phyloP scores from a whole-genome alignment of 1,284 basidiomycete species.

The Moniliella sp. region DNA sequence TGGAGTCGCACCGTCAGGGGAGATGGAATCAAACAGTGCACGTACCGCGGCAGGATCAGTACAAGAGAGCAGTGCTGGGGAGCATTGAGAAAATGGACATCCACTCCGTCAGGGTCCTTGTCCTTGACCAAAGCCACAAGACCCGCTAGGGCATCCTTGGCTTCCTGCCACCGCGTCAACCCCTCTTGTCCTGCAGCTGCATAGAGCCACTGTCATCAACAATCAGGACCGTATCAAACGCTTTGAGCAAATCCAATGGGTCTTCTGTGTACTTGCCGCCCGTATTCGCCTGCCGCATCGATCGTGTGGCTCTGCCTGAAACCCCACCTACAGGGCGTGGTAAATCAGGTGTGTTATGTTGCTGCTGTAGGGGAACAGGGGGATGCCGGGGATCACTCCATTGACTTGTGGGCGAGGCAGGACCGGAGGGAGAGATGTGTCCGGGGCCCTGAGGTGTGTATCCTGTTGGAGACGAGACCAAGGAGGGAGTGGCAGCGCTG shows the following conservation, averaged over 20 bases:
- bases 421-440: too few relatives aligned
- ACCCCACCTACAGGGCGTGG: too few relatives aligned
- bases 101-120: constrained; percentile 16
- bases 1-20: constrained; percentile 12
- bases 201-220: constrained; percentile 14
- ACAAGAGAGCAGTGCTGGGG: constrained; percentile 4
- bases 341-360: too few relatives aligned
- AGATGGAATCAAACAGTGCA: constrained; percentile 8
- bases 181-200: constrained; percentile 6
- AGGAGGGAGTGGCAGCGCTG: too few relatives aligned
- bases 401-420: too few relatives aligned
- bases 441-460: too few relatives aligned
- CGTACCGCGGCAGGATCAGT: constrained; percentile 4
- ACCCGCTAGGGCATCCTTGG: constrained; percentile 9
- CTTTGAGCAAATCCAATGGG: constrained; percentile 3
- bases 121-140: constrained; percentile 9
- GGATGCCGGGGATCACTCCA: too few relatives aligned
- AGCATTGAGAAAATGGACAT: constrained; percentile 15
- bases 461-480: too few relatives aligned
- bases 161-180: constrained; percentile 8
- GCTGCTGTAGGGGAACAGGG: too few relatives aligned
- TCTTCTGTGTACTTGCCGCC: too few relatives aligned
- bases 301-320: too few relatives aligned
- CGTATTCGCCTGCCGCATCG: too few relatives aligned
- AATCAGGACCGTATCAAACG: constrained; percentile 12